Evolutionary conservation across 257 asterid genomes (phyloP).

Genomic region (Gardenia jasminoides): DNA sequence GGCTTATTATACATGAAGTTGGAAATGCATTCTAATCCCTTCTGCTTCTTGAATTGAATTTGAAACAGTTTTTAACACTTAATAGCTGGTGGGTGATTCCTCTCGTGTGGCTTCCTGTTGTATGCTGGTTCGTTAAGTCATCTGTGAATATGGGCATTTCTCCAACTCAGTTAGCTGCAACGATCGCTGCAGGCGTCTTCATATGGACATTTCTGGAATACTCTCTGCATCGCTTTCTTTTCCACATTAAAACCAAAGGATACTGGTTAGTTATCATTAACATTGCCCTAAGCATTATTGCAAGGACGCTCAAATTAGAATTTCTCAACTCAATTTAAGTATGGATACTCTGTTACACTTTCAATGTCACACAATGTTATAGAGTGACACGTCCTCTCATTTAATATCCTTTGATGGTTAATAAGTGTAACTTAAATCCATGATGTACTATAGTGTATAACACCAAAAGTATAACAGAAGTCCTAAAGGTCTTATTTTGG

Average conservation of each 20-base stretch:
- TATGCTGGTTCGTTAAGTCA: conserved; percentile 34
- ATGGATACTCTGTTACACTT: too few species aligned
- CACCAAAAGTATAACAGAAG: too few species aligned
- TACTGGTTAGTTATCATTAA: conserved; percentile 15
- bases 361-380: too few species aligned
- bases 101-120: conserved; percentile 70
- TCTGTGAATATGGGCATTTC: conserved; percentile 44
- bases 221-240: conserved; percentile 29
- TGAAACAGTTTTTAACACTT: conserved; percentile 57
- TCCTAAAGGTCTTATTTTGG: background rate
- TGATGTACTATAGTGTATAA: too few species aligned
- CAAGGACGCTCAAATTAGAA: too few species aligned
- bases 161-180: conserved; percentile 37
- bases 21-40: too few species aligned
- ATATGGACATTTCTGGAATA: conserved; percentile 77
- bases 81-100: conserved; percentile 80
- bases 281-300: background rate
- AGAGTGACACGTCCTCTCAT: too few species aligned
- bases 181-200: conserved; percentile 44
- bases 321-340: too few species aligned
- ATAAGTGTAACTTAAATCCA: too few species aligned
- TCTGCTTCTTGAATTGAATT: background rate
- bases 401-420: too few species aligned
- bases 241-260: conserved; percentile 17
- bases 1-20: too few species aligned